phyloP scores from a whole-genome alignment of 2,329 filamentous ascomycete genomes.

The Calonectria henricotiae region DNA sequence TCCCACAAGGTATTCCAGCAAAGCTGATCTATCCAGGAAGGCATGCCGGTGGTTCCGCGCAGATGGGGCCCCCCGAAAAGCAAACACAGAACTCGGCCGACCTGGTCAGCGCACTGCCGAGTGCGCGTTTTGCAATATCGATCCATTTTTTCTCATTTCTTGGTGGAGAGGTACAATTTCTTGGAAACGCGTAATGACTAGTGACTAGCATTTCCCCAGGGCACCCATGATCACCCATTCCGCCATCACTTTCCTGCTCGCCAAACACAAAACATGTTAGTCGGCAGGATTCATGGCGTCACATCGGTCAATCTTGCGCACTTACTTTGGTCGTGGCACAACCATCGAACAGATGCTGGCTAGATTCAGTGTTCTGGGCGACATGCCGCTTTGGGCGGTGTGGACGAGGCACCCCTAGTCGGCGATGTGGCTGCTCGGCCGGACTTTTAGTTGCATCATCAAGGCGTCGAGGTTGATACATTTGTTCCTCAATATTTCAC shows the following conservation, averaged over 20 bases:
- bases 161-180: slow-evolving; percentile 26
- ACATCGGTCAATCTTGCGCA: slow-evolving; percentile 43
- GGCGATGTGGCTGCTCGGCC: slow-evolving; percentile 36
- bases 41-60: slow-evolving; percentile 45
- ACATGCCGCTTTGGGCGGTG: slow-evolving; percentile 46
- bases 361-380: slow-evolving; percentile 41
- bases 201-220: slow-evolving; percentile 32
- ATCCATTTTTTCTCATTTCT: slow-evolving; percentile 41
- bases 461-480: slow-evolving; percentile 16
- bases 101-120: slow-evolving; percentile 11
- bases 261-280: slow-evolving; percentile 37
- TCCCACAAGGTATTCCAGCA: slow-evolving; percentile 46
- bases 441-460: slow-evolving; percentile 33
- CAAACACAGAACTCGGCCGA: slow-evolving; percentile 26
- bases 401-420: slow-evolving; percentile 38
- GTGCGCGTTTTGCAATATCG: slow-evolving; percentile 42
- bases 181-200: slow-evolving; percentile 35
- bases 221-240: slow-evolving; percentile 18
- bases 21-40: slow-evolving; percentile 32
- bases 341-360: slow-evolving; percentile 39
- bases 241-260: slow-evolving; percentile 31
- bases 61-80: slow-evolving; percentile 44
- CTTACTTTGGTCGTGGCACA: slow-evolving; percentile 39
- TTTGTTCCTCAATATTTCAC: slow-evolving; percentile 38
- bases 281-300: slow-evolving; percentile 35